Evolutionary conservation across 345 rosid genomes (phyloP).

Genomic region (Boechera stricta): DNA sequence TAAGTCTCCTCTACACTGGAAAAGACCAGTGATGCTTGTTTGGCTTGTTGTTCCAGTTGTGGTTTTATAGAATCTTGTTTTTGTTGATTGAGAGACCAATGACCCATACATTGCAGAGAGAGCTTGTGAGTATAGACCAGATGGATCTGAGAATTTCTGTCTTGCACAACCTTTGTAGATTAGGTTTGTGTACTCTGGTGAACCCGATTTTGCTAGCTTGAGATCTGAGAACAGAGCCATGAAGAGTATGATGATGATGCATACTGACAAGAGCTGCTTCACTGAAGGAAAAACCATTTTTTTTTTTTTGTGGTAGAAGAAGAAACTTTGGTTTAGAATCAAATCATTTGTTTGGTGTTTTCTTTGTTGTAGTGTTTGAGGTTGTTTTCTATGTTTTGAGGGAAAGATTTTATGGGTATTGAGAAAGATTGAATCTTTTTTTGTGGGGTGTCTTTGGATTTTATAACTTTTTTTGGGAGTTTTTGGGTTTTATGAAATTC

Average conservation of each 20-base stretch:
- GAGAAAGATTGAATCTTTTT: slow-evolving; percentile 30
- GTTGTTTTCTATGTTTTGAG: neutral
- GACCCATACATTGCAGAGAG: slow-evolving; percentile 87
- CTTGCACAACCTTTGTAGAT: slow-evolving; percentile 94
- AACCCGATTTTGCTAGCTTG: slow-evolving; percentile 53
- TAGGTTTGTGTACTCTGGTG: slow-evolving; percentile 64
- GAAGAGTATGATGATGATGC: slow-evolving; percentile 46
- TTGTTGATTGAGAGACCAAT: slow-evolving; percentile 80
- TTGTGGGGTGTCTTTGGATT: slow-evolving; percentile 25
- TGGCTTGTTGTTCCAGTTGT: slow-evolving; percentile 69
- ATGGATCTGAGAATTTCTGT: slow-evolving; percentile 78
- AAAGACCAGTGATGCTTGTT: slow-evolving; percentile 79
- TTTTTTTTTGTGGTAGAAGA: neutral
- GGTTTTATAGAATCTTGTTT: slow-evolving; percentile 81
- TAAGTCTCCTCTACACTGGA: slow-evolving; percentile 96
- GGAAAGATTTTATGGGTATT: slow-evolving; percentile 10
- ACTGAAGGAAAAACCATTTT: slow-evolving; percentile 55
- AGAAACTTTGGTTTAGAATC: slow-evolving; percentile 30
- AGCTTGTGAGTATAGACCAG: slow-evolving; percentile 81
- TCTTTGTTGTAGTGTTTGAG: slow-evolving; percentile 32
- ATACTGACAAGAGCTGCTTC: slow-evolving; percentile 45
- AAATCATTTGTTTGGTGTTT: slow-evolving; percentile 54
- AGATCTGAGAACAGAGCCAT: slow-evolving; percentile 50
- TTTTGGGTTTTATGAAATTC: slow-evolving; percentile 32
- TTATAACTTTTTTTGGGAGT: neutral